Evolutionary conservation across 1,284 basidiomycete species (phyloP), one percentile per base, ranked within the genome.

Genomic region (Inonotus hispidus): DNA sequence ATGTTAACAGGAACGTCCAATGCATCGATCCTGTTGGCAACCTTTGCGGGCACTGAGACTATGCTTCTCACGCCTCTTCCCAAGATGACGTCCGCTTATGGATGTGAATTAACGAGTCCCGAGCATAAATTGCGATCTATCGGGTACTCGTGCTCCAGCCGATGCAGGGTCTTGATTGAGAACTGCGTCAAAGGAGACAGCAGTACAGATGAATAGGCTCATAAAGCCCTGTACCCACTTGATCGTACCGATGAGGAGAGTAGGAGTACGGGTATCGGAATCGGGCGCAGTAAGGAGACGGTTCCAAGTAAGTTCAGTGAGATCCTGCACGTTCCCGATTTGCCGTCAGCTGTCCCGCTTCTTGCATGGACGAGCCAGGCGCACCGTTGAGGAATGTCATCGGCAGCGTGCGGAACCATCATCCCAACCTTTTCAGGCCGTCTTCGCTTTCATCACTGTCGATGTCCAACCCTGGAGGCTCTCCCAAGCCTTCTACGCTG

Each of bases 31-130:
- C 38, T 77, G 70, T 93, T 93, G 14, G 88, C 85, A 11, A 88
- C 80, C 69, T 83, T 89, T 11, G 73, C 73, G 29, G 90, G 88
- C 3, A 92, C 72, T 10, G 81, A 76, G 49, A 83, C 73, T 10
- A 85, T 61, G 64, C 81, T 79, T n/a, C 79, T 80, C 21, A 92
- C 79, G 78, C 82, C 65, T 88, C 84, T 65, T 88, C 86, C 91
- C 91, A 93, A 59, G 72, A 65, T 39, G 80, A 64, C 38, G 71
- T 70, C 63, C 73, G 74, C 55, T 66, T 65, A 56, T 70, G 63
- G 7, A 62, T 56, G 38, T 53, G 47, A 41, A 56, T 56, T 27
- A 67, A 67, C 10, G 57, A 64, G 10, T 68, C 66, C n/a, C n/a
- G 16, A 27, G 68, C 65, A 68, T 82, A 83, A 1, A 87, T 68